Conservation (phyloP, 2,329 filamentous ascomycete genomes). For the Fonsecaea multimorphosa region DNA sequence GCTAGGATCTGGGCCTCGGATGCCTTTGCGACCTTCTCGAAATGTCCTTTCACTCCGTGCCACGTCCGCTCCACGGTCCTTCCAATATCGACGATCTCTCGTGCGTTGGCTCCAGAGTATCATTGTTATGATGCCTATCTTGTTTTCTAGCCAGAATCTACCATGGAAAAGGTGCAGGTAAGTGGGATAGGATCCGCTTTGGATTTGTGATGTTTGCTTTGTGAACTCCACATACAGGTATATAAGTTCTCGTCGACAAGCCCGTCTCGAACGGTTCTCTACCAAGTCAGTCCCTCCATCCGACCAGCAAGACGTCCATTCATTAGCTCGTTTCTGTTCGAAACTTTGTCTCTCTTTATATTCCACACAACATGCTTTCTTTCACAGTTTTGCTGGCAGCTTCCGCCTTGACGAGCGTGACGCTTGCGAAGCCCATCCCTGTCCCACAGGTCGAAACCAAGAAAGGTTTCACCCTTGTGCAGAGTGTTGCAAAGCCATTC, state of each 20-base stretch:
- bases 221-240: slow-evolving; percentile 15
- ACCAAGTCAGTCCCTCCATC: slow-evolving; percentile 30
- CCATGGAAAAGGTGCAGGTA: slow-evolving; percentile 1
- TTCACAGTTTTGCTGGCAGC: slow-evolving; percentile 30
- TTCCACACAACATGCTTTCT: slow-evolving; percentile 34
- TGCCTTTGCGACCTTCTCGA: slow-evolving; percentile 27
- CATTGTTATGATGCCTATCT: slow-evolving; percentile 14
- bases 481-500: slow-evolving; percentile 33
- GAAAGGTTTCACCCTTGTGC: slow-evolving; percentile 38
- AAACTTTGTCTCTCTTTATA: slow-evolving; percentile 17
- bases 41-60: slow-evolving; percentile 26
- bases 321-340: slow-evolving; percentile 15
- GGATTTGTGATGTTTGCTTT: not conserved
- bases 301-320: slow-evolving; percentile 23
- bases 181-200: slow-evolving; percentile 17
- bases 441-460: slow-evolving; percentile 21
- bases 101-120: slow-evolving; percentile 23
- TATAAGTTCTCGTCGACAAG: slow-evolving; percentile 28
- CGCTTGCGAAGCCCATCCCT: slow-evolving; percentile 33
- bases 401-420: slow-evolving; percentile 29
- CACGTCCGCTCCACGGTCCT: slow-evolving; percentile 19
- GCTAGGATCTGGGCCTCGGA: slow-evolving; percentile 2
- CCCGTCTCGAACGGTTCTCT: slow-evolving; percentile 9
- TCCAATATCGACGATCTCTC: slow-evolving; percentile 28
- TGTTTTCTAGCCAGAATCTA: slow-evolving; percentile 8